Evolutionary conservation across 306 rosid genomes (phyloP).

Genomic region (Trichosanthes cucumerina): DNA sequence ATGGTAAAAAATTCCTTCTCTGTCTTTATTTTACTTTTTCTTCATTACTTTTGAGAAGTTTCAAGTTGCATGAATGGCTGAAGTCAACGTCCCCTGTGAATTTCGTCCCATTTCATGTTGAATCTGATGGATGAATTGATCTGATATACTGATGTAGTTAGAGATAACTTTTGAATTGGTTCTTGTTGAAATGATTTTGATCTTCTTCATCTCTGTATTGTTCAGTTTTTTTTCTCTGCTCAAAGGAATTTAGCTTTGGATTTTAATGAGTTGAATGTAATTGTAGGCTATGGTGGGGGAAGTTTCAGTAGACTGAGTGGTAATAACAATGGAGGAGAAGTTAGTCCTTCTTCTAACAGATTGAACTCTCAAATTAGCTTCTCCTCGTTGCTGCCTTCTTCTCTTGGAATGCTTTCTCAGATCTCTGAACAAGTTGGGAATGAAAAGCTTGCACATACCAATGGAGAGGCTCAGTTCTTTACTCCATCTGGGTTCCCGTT

Average conservation of each 20-base stretch:
- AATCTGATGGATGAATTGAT: not conserved
- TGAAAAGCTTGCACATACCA: conserved; percentile 32
- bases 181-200: not conserved
- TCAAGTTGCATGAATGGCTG: not conserved
- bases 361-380: conserved; percentile 50
- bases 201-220: not conserved
- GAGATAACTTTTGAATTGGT: not conserved
- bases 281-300: conserved; percentile 44
- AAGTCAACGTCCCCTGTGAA: not conserved
- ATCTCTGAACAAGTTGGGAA: conserved; percentile 38
- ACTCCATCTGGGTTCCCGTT: conserved; percentile 38
- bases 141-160: not conserved
- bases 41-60: not conserved
- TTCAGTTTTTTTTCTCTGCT: not conserved
- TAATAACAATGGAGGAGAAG: conserved; percentile 23
- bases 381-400: conserved; percentile 37
- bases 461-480: conserved; percentile 24
- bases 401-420: conserved; percentile 52
- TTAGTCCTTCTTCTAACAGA: conserved; percentile 35
- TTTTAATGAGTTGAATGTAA: conserved; percentile 11
- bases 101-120: not conserved
- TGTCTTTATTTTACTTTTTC: not conserved
- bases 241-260: not conserved
- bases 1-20: conserved; percentile 29
- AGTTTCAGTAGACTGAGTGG: conserved; percentile 28